Conservation (phyloP, 2,329 filamentous ascomycete species). For the Teratosphaeria viscida region DNA sequence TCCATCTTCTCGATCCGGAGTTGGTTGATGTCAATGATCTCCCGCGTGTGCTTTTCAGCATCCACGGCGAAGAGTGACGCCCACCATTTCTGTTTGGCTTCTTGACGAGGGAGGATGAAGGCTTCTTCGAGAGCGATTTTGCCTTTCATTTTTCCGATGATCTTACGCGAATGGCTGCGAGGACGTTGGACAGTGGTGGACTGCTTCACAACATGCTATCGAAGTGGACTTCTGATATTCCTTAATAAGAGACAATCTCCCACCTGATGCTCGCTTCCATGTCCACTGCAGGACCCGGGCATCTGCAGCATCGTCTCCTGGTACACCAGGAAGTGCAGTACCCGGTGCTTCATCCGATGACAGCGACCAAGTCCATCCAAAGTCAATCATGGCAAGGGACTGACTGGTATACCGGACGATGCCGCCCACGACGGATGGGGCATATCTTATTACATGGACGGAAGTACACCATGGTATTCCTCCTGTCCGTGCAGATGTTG, state of each 20-base stretch:
- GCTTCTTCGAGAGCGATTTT: slow-evolving; percentile 55
- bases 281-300: neutral
- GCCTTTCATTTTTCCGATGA: slow-evolving; percentile 24
- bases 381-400: neutral
- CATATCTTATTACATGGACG: neutral
- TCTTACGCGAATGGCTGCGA: neutral
- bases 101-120: slow-evolving; percentile 49
- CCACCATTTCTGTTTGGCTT: slow-evolving; percentile 52
- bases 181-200: neutral
- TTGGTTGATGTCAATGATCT: slow-evolving; percentile 43
- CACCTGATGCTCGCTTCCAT: neutral
- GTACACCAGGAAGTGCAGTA: neutral
- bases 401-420: neutral
- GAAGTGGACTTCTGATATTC: neutral
- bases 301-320: neutral
- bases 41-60: slow-evolving; percentile 44
- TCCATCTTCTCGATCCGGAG: slow-evolving; percentile 35
- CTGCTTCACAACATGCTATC: neutral
- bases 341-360: neutral
- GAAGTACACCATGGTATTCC: too few species aligned
- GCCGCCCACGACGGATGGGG: neutral
- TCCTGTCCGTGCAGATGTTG: too few species aligned
- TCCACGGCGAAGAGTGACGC: slow-evolving; percentile 50
- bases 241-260: neutral
- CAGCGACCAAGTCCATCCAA: neutral